Evolutionary conservation across 2,329 filamentous ascomycete species (phyloP).

Genomic region (Diatrype stigma): DNA sequence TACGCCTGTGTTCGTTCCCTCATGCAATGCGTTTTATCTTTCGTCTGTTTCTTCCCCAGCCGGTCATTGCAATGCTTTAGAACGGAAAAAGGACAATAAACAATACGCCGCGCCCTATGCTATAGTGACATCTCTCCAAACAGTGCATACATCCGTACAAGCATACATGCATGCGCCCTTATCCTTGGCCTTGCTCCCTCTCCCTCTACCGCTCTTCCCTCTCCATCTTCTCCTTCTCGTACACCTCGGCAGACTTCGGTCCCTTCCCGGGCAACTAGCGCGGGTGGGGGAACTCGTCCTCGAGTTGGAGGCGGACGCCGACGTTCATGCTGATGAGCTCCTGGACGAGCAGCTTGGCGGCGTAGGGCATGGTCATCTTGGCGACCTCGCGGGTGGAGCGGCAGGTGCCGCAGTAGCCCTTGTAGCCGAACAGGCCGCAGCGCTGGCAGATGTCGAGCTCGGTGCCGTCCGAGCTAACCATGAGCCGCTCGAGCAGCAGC

Average conservation of each 20-base stretch:
- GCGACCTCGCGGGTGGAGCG: conserved; percentile 79
- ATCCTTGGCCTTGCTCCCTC: too few species aligned
- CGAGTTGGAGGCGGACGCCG: conserved; percentile 83
- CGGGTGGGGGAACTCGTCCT: conserved; percentile 84
- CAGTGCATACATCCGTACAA: conserved; percentile 12
- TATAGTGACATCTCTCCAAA: too few species aligned
- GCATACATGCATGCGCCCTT: conserved; percentile 5
- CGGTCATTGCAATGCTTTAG: too few species aligned
- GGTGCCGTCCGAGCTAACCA: conserved; percentile 89
- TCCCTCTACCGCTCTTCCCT: too few species aligned
- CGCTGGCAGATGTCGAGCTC: conserved; percentile 89
- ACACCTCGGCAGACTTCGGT: background rate
- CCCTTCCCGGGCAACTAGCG: conserved; percentile 16
- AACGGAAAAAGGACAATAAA: too few species aligned
- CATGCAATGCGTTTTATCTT: too few species aligned
- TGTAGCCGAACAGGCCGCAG: conserved; percentile 93
- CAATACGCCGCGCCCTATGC: too few species aligned
- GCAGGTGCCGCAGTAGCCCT: conserved; percentile 92
- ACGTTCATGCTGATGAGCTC: conserved; percentile 99
- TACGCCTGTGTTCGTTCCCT: background rate
- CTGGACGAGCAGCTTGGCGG: conserved; percentile 92
- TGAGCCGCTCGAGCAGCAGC: conserved; percentile 84
- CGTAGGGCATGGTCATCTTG: conserved; percentile 95
- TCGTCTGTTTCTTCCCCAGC: too few species aligned
- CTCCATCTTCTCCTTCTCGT: too few species aligned